A percentile compares a stretch with the other conserved stretches of the same genome.
Conservation (phyloP, 2,329 filamentous ascomycete genomes). For the Diaporthe ilicicola region DNA sequence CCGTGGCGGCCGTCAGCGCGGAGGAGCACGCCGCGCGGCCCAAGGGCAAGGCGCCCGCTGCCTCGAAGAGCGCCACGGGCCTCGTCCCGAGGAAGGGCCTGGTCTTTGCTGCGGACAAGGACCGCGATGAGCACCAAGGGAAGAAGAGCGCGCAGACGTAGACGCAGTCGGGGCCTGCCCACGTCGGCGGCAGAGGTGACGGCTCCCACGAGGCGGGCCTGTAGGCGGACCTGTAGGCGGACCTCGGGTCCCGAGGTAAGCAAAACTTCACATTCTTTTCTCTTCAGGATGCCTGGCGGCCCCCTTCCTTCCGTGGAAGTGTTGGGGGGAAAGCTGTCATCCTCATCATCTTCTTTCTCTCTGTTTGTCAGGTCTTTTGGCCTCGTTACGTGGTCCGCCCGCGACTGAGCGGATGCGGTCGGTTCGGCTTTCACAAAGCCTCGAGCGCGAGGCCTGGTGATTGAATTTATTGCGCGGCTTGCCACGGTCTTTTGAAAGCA, state of each 20-base stretch:
- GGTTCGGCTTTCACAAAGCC: conserved; percentile 19
- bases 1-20: conserved; percentile 8
- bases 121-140: conserved; percentile 23
- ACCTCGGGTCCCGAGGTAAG: conserved; percentile 23
- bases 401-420: conserved; percentile 17
- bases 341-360: conserved; percentile 22
- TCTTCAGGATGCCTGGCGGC: too few relatives aligned
- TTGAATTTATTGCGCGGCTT: conserved; percentile 18
- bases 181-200: neutral
- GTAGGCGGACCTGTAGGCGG: conserved; percentile 33
- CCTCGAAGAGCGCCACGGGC: neutral
- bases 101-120: too few relatives aligned
- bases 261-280: neutral
- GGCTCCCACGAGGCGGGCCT: conserved; percentile 7
- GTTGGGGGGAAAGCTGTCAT: neutral
- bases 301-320: neutral
- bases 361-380: conserved; percentile 23
- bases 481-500: conserved; percentile 29
- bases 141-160: conserved; percentile 29
- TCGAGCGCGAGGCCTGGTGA: conserved; percentile 28
- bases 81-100: too few relatives aligned
- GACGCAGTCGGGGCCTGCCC: neutral
- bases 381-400: conserved; percentile 25
- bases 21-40: conserved; percentile 22
- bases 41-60: conserved; percentile 21